Conservation (phyloP, 495 filamentous ascomycete genomes). For the Hyaloscypha variabilis region DNA sequence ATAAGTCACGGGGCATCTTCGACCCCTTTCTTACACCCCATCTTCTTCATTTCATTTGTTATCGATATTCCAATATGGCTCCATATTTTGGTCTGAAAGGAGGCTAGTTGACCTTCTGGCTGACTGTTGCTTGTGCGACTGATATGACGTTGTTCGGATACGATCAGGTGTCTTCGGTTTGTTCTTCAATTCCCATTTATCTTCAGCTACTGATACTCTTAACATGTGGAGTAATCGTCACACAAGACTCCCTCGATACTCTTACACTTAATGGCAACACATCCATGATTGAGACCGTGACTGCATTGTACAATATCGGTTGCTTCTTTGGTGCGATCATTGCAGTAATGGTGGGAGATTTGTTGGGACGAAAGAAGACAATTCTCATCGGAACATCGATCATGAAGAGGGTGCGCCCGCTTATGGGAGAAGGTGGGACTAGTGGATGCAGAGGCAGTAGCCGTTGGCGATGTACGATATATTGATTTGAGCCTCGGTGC, state of each 20-base stretch:
- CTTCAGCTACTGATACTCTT: slow-evolving; percentile 26
- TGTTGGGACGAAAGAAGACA: slow-evolving; percentile 58
- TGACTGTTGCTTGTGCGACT: slow-evolving; percentile 58
- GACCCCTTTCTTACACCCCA: no score
- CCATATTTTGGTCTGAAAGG: slow-evolving; percentile 61
- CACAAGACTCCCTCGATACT: slow-evolving; percentile 50
- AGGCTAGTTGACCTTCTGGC: slow-evolving; percentile 61
- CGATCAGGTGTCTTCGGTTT: slow-evolving; percentile 54
- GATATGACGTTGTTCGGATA: slow-evolving; percentile 64
- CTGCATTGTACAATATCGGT: slow-evolving; percentile 66
- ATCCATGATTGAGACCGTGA: slow-evolving; percentile 57
- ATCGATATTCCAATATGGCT: no score
- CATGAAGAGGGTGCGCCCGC: not conserved
- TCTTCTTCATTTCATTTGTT: no score
- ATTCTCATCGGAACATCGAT: slow-evolving; percentile 34
- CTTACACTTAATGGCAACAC: slow-evolving; percentile 51
- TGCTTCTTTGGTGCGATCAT: slow-evolving; percentile 65
- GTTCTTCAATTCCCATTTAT: slow-evolving; percentile 34
- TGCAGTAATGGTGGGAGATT: slow-evolving; percentile 48
- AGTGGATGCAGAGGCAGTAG: not conserved
- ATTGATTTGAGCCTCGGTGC: not conserved
- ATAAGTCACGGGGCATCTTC: no score
- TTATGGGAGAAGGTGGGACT: not conserved
- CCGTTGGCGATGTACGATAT: not conserved
- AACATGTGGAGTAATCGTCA: slow-evolving; percentile 57